Evolutionary conservation across 495 filamentous ascomycete genomes (phyloP).

Genomic region (Collariella sp.): DNA sequence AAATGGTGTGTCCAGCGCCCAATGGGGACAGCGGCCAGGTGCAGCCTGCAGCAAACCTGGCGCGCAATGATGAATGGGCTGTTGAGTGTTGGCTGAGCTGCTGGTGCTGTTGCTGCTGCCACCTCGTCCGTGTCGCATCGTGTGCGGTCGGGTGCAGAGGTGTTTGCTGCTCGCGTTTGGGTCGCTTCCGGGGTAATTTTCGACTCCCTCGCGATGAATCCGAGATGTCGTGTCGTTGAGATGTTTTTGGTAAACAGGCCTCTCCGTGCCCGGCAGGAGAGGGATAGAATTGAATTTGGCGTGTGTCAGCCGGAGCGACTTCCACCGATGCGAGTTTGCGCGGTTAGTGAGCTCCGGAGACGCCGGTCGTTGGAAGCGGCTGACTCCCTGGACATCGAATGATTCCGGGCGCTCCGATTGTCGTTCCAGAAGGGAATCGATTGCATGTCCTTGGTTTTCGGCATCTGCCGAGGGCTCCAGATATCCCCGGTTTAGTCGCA

Average conservation of each 20-base stretch:
- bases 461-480: too few species aligned
- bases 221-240: too few species aligned
- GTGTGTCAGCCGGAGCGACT: too few species aligned
- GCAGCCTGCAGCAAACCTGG: not conserved
- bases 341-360: not conserved
- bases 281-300: too few species aligned
- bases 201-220: too few species aligned
- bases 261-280: too few species aligned
- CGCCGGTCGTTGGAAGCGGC: not conserved
- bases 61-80: slow-evolving; percentile 6
- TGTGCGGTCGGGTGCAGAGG: not conserved
- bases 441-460: too few species aligned
- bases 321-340: not conserved
- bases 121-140: not conserved
- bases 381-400: too few species aligned
- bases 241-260: too few species aligned
- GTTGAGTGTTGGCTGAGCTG: not conserved
- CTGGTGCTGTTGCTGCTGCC: not conserved
- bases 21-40: not conserved
- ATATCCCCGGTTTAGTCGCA: too few species aligned
- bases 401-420: too few species aligned
- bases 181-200: too few species aligned
- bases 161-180: not conserved
- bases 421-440: not conserved
- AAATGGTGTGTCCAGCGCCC: not conserved